Base-by-base conservation (phyloP, 1,284 basidiomycete species). In the Heimioporus retisporus region DNA sequence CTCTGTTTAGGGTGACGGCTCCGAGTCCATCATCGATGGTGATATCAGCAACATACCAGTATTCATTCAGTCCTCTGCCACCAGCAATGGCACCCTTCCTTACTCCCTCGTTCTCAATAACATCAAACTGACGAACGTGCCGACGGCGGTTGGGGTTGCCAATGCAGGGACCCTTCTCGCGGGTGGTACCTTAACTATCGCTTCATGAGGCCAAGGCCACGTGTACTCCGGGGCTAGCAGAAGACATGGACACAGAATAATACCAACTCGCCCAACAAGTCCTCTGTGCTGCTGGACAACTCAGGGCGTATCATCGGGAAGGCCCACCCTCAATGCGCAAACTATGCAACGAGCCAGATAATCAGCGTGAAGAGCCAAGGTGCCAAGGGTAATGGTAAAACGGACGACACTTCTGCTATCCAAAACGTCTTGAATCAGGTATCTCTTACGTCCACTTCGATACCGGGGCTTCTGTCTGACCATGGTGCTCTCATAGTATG, bases 351-450 rank as follows among this genome's bases (percentile, higher is more conserved):
- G 3, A 77, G 73, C 65, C 81, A 86, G 71, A 79, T 90, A 71
- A 76, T 87, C 63, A 87, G 85, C 64, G 82, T 88, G 55, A 86
- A 84, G 71, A 77, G 79, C 21, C 77, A 83, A 40, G 89, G 88
- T 31, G 89, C 86, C 23, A 82, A 76, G 66, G 88, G 88, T 54
- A 86, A 90, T 63, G 88, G 88, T 1, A 69, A 72, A 42, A 86
- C 86, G 10, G 88, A 90, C 68, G 89, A 90, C 69, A 88, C 87
- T 6, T 70, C 73, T 21, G 83, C 86, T 10, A 81, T 90, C 55
- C 83, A 86, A 71, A 73, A 75, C 16, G 78, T 86, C 14, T 76
- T 90, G 54, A 68, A 85, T 59, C 72, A 83, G 72, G 76, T 76
- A 66, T 23, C n/a, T 2, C 40, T 42, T 13, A 1, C 18, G 18